phyloP scores from a whole-genome alignment of 257 asterid genomes.

The Solanum raphanifolium region DNA sequence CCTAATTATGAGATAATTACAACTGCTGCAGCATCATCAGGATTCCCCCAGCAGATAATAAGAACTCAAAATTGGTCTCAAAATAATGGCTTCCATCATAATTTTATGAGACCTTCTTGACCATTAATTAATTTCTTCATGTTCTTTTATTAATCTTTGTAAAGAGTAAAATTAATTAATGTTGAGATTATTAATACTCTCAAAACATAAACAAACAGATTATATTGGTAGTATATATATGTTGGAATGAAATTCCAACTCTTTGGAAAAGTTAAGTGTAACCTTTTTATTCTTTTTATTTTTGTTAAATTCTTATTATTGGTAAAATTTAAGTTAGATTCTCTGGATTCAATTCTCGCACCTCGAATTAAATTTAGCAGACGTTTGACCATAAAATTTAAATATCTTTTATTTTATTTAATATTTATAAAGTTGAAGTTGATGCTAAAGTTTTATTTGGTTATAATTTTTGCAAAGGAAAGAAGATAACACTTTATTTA shows the following conservation, averaged over 20 bases:
- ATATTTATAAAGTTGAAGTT: background rate
- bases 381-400: background rate
- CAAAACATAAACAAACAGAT: constrained; percentile 3
- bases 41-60: constrained; percentile 57
- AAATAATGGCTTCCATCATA: constrained; percentile 45
- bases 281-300: background rate
- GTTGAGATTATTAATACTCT: background rate
- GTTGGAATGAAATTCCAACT: background rate
- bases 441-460: background rate
- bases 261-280: background rate
- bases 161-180: background rate
- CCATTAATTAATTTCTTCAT: background rate
- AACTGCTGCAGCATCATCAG: constrained; percentile 97
- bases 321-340: background rate
- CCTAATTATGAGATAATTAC: constrained; percentile 26
- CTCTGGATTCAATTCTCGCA: background rate
- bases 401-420: background rate
- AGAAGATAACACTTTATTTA: background rate
- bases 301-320: background rate
- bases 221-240: background rate
- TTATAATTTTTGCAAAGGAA: background rate
- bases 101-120: constrained; percentile 41
- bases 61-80: constrained; percentile 49
- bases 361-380: background rate
- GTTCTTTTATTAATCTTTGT: background rate